Evolutionary conservation across 1,284 basidiomycete species (phyloP).

Genomic region (Puccinia horiana): DNA sequence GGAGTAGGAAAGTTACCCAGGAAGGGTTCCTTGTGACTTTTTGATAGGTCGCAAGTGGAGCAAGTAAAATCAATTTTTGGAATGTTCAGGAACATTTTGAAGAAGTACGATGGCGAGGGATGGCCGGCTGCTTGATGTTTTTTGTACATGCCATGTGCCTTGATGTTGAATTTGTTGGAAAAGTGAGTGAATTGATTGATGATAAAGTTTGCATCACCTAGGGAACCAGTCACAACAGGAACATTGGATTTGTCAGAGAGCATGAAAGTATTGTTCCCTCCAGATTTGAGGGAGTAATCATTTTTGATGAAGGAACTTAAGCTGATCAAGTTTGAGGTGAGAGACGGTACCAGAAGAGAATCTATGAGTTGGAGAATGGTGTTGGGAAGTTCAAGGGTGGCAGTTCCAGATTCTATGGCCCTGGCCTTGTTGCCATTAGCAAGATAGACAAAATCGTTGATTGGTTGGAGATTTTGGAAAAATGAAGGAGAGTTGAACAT

Average conservation of each 20-base stretch:
- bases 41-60: too few species aligned
- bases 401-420: background rate
- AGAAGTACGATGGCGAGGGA: background rate
- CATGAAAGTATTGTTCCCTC: too few species aligned
- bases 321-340: too few species aligned
- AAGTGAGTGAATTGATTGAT: slow-evolving; percentile 13
- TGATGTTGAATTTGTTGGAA: background rate
- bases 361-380: background rate
- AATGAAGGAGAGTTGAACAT: background rate
- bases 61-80: background rate
- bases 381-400: background rate
- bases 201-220: too few species aligned
- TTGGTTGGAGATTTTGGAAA: too few species aligned
- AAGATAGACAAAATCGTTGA: too few species aligned
- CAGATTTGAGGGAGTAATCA: background rate
- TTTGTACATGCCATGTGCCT: too few species aligned
- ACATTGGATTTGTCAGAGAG: background rate
- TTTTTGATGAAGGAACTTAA: background rate
- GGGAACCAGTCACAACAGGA: background rate
- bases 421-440: background rate
- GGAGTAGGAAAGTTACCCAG: slow-evolving; percentile 21
- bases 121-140: too few species aligned
- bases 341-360: too few species aligned
- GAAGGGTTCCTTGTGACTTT: too few species aligned
- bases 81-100: slow-evolving; percentile 15